These are phyloP conservation scores for Takashimella koratensis DNA, from an alignment of 1,284 basidiomycete genomes.

Conservation along the genomic window DNA sequence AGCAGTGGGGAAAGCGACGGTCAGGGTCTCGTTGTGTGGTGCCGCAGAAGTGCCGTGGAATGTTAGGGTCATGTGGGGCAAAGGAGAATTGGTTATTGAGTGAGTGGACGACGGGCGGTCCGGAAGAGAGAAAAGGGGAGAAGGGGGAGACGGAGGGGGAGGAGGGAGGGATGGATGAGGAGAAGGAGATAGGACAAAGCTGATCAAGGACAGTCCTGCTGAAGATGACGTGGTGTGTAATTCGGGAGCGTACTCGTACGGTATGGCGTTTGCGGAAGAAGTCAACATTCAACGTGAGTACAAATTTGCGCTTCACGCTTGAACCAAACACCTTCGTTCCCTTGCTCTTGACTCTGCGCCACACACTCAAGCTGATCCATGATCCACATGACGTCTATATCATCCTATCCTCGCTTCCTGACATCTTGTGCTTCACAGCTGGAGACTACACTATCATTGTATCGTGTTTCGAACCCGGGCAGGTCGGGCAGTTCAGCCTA, in stretches of 20 bases:
- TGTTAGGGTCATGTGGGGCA: constrained; percentile 68
- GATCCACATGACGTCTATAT: no score
- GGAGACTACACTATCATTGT: constrained; percentile 77
- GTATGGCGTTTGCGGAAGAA: constrained; percentile 54
- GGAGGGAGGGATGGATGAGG: not conserved
- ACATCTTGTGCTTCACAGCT: constrained; percentile 51
- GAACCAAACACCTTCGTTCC: no score
- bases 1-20: constrained; percentile 47
- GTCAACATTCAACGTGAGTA: not conserved
- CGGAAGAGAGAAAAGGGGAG: not conserved
- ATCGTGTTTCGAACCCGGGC: constrained; percentile 74
- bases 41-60: constrained; percentile 70
- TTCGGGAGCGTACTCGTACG: constrained; percentile 79
- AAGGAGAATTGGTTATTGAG: constrained; percentile 69
- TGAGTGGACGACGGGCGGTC: constrained; percentile 47
- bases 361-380: no score
- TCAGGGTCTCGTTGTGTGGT: constrained; percentile 58
- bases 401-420: no score
- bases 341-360: no score
- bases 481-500: constrained; percentile 63
- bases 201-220: constrained; percentile 33
- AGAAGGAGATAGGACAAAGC: not conserved
- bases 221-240: constrained; percentile 66
- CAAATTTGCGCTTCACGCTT: no score
- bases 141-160: not conserved